Evolutionary conservation across 768 basidiomycete genomes (phyloP), one percentile per base, ranked within the genome.

Genomic region (Pleurotus cornucopiae): DNA sequence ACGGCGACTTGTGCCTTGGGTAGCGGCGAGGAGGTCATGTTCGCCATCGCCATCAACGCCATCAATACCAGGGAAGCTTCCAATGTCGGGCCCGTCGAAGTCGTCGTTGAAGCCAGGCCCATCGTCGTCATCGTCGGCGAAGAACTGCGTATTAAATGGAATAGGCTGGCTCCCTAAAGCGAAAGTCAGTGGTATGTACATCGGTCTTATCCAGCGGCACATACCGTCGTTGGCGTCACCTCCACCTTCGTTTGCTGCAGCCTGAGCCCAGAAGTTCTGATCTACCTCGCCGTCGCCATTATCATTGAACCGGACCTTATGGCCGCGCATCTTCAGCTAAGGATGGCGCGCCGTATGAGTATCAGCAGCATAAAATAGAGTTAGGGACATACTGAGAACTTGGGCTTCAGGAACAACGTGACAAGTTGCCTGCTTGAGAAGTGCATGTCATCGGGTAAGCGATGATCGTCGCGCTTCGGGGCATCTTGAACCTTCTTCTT

Each of bases 201-300:
- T 9, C 30, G 30, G 11, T 34, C 9, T 34, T 34, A 11, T 34
- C 30, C 7, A 3, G 30, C 16, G 56, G 34, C 13, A 64, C 83
- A 68, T 61, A 89, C 89, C 80, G 46, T 85, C 87, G 49, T 91
- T 88, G 20, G 69, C 79, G 30, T 73, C 75, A 45, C 81, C 82
- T 6, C 81, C 88, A 12, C 85, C 86, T 68, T 91, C 86, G 49
- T 90, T 84, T 0, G 91, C 92, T 7, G 94, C 94, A 3, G 92
- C 93, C 63, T 93, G 89, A 0, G 94, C 95, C 97, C 97, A 98
- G 76, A 94, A 98, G 59, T 90, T 85, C 71, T 95, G 94, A 66
- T 98, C 96, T 23, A 96, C 86, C 69, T 97, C 94, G 25, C 89
- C 94, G 60, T 94, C 88, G 25, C 80, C 83, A 25, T 80, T 76